Evolutionary conservation across 2,329 filamentous ascomycete genomes (phyloP).

Genomic region (Hypoxylon sp.): DNA sequence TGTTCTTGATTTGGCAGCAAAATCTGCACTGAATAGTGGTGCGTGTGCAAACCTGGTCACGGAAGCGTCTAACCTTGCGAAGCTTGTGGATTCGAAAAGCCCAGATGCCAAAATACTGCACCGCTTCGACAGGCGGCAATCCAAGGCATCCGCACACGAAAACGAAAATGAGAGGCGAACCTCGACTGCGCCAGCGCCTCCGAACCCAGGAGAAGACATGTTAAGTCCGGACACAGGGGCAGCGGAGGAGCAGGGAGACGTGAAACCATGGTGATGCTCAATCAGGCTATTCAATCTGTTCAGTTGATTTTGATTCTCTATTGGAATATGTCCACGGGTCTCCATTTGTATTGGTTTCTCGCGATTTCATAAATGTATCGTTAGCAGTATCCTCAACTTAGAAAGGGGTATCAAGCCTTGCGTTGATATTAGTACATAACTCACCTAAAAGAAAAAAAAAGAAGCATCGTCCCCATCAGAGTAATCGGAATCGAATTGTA

Average conservation of each 20-base stretch:
- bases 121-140: conserved; percentile 39
- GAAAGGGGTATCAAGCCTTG: neutral
- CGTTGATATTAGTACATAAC: conserved; percentile 42
- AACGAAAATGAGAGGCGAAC: conserved; percentile 1
- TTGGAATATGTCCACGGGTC: neutral
- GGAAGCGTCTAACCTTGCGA: conserved; percentile 49
- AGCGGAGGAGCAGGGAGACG: neutral
- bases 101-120: conserved; percentile 37
- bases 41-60: conserved; percentile 49
- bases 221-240: conserved; percentile 1
- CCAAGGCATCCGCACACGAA: conserved; percentile 4
- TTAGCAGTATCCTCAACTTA: conserved; percentile 54
- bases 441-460: conserved; percentile 57
- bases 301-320: neutral
- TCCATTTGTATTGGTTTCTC: conserved; percentile 2
- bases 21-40: conserved; percentile 37
- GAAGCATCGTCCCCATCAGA: conserved; percentile 86
- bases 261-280: neutral
- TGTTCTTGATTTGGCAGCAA: conserved; percentile 45
- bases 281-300: neutral
- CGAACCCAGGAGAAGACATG: conserved; percentile 2
- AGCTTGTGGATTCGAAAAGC: conserved; percentile 47
- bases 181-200: conserved; percentile 5
- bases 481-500: conserved; percentile 95
- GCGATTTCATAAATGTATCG: conserved; percentile 32